phyloP scores from a whole-genome alignment of 1,139 yeast genomes.

The Suhomyces panamericanus region DNA sequence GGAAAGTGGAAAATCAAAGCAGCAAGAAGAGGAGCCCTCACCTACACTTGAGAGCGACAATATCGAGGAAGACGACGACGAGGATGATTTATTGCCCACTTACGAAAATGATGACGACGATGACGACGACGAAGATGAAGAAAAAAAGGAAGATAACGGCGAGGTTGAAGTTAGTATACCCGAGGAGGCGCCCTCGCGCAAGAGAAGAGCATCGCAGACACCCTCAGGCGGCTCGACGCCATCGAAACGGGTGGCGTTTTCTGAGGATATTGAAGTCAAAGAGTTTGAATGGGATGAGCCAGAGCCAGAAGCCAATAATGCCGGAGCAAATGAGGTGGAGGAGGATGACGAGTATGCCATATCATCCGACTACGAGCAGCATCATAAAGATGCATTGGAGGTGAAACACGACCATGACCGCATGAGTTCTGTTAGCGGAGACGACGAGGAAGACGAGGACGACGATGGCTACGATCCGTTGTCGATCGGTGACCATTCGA shows the following conservation, averaged over 20 bases:
- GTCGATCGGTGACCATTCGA: background rate
- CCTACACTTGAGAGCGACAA: constrained; percentile 16
- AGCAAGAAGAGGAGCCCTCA: constrained; percentile 15
- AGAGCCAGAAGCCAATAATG: constrained; percentile 29
- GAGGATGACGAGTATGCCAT: constrained; percentile 10
- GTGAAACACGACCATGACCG: constrained; percentile 29
- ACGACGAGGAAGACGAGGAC: constrained; percentile 19
- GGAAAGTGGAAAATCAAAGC: constrained; percentile 12
- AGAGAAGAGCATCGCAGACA: constrained; percentile 20
- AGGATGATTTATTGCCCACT: constrained; percentile 28
- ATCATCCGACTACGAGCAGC: constrained; percentile 18
- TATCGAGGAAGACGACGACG: constrained; percentile 22
- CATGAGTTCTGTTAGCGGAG: background rate
- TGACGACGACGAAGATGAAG: constrained; percentile 20
- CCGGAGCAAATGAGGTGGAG: constrained; percentile 12
- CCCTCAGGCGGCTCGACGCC: constrained; percentile 34
- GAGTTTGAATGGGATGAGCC: constrained; percentile 44
- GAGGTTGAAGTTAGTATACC: background rate
- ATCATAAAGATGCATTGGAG: constrained; percentile 36
- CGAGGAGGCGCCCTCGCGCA: constrained; percentile 8
- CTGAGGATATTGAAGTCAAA: constrained; percentile 47
- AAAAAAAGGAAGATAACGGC: background rate
- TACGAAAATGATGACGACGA: constrained; percentile 28
- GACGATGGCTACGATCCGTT: constrained; percentile 26
- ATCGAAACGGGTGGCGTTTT: constrained; percentile 45